A percentile compares a stretch with the other conserved stretches of the same genome.
These are phyloP conservation scores for Aspergillus quadricinctus DNA, from an alignment of 2,329 filamentous ascomycete genomes.

Conservation along the genomic window DNA sequence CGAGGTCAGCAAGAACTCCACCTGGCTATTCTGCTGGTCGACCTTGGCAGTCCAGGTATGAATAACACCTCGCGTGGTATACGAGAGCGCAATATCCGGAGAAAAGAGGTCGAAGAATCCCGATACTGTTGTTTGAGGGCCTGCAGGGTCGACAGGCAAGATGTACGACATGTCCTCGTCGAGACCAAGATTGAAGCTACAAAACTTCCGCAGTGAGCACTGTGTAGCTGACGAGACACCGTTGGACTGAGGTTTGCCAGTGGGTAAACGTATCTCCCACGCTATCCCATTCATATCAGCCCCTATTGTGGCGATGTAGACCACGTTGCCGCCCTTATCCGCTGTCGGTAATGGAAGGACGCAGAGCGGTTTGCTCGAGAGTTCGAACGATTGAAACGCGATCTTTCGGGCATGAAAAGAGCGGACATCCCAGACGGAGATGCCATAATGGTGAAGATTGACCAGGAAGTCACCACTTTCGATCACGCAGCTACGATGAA, in stretches of 20 bases:
- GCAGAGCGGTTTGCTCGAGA: conserved; percentile 71
- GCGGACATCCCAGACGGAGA: conserved; percentile 78
- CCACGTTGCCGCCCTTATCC: conserved; percentile 52
- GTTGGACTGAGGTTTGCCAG: conserved; percentile 22
- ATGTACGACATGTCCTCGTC: conserved; percentile 55
- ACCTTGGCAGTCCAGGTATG: conserved; percentile 83
- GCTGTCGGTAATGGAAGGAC: conserved; percentile 65
- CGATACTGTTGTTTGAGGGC: conserved; percentile 64
- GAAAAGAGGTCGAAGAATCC: conserved; percentile 84
- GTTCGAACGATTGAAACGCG: conserved; percentile 53
- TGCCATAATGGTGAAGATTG: conserved; percentile 66
- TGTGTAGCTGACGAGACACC: conserved; percentile 31
- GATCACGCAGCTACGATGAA: conserved; percentile 75
- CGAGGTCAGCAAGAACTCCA: conserved; percentile 80
- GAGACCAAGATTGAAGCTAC: conserved; percentile 62
- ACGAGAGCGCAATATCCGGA: conserved; percentile 79
- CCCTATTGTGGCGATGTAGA: conserved; percentile 76
- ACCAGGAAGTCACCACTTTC: conserved; percentile 74
- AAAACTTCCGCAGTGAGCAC: conserved; percentile 60
- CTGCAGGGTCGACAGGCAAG: conserved; percentile 81
- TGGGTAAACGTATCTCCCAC: conserved; percentile 69
- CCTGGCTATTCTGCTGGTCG: conserved; percentile 52
- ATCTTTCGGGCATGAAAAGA: conserved; percentile 56
- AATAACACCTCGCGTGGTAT: conserved; percentile 68
- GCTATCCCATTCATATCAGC: conserved; percentile 74